Evolutionary conservation across 2,329 filamentous ascomycete species (phyloP), one percentile per base, ranked within the genome.

Genomic region (Huntiella savannae): DNA sequence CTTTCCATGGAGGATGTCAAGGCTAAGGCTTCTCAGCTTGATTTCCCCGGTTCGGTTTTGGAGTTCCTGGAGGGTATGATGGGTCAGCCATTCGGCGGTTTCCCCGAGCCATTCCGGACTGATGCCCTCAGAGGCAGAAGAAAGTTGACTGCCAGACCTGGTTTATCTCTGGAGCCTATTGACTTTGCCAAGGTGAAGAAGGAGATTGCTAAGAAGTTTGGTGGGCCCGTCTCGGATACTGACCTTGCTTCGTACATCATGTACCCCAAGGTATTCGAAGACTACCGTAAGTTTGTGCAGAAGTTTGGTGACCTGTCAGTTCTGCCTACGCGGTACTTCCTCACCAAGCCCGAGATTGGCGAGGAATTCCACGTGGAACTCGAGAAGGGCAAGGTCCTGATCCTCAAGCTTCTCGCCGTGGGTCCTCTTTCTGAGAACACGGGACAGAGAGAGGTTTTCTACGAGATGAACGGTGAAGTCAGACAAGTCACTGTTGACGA

Each of bases 341-440:
- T 98, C 55, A 79, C 84, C 53, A 77, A 72, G 56, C 91, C 91
- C 15, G 82, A 92, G 64, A 88, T 96, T 55, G 86, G 87, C 56
- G 88, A 98, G 71, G 91, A 98, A 62, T 98, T 98, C 77, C 79
- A 93, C 63, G 88, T 98, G 46, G 86, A 96, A 70, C 77, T 98
- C 42, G 91, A 98, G 73, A 91, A 94, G 79, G 91, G 91, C 65
- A 98, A 98, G 73, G 82, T 94, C 37, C 74, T 98, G 44, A 98
- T 98, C 59, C 70, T 98, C 55, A 96, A 95, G 80, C 72, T 96
- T 49, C 75, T 98, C 52, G 91, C 91, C 33, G 77, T 96, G 50
- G 91, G 91, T 35, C 91, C 91, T 32, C 71, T 98, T 46, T 94
- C 85, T 44, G 91, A 98, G 70, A 87, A 92, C 69, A 98, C 87